These are phyloP conservation scores for Daedaleopsis sinensis DNA, from an alignment of 768 basidiomycete species.

Conservation along the genomic window DNA sequence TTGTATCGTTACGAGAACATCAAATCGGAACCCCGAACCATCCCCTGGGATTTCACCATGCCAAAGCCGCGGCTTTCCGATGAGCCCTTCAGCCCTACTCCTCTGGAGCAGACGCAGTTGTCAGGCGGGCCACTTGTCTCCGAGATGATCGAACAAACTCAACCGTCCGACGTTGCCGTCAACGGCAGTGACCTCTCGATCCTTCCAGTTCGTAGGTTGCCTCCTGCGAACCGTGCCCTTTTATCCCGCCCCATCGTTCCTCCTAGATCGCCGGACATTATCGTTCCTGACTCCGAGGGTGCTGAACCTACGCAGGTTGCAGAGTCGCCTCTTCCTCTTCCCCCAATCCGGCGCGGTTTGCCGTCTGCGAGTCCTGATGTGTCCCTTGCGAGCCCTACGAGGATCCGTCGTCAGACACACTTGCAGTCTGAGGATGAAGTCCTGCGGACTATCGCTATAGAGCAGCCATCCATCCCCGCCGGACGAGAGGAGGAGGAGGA, in stretches of 20 bases:
- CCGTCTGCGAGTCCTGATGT: background rate
- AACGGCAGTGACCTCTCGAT: slow-evolving; percentile 8
- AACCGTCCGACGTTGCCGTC: slow-evolving; percentile 24
- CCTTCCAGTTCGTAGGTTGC: slow-evolving; percentile 1
- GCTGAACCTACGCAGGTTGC: slow-evolving; percentile 15
- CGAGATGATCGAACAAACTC: slow-evolving; percentile 20
- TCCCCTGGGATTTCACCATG: background rate
- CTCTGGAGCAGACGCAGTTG: slow-evolving; percentile 2
- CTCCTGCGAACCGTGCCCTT: background rate
- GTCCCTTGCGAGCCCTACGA: background rate
- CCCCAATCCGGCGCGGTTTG: background rate
- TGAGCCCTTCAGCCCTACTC: background rate
- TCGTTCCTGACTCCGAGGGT: slow-evolving; percentile 71
- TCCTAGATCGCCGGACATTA: slow-evolving; percentile 27
- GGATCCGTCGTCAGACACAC: background rate
- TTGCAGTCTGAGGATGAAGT: slow-evolving; percentile 16
- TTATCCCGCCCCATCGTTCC: background rate
- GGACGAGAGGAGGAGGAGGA: slow-evolving; percentile 32
- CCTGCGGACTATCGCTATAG: background rate
- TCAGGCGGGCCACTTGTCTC: background rate
- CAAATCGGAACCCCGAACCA: background rate
- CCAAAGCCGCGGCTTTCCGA: background rate
- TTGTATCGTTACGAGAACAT: slow-evolving; percentile 17
- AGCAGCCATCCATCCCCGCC: background rate
- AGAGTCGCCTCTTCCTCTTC: slow-evolving; percentile 7